A percentile compares a stretch with the other conserved stretches of the same genome.
Evolutionary conservation across 2,329 filamentous ascomycete species (phyloP).

Genomic region (Akanthomyces dipterigenus): DNA sequence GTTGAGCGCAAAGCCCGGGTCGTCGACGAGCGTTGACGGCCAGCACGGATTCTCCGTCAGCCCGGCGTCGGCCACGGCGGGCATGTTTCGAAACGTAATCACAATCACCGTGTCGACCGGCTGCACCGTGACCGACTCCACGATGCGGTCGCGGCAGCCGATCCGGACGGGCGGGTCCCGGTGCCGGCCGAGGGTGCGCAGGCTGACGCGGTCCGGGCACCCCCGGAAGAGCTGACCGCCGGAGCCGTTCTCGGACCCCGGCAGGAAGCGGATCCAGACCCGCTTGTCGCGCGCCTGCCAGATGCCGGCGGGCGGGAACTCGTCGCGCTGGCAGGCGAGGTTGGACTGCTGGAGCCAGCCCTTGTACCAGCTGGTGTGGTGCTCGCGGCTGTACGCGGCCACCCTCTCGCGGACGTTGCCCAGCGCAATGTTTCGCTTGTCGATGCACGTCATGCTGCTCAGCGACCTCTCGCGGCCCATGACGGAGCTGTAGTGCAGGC

Average conservation of each 20-base stretch:
- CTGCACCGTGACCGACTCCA: neutral
- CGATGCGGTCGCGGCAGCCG: neutral
- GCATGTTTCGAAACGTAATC: constrained; percentile 10
- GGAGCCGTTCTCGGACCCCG: too few relatives aligned
- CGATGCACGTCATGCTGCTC: neutral
- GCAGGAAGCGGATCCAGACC: too few relatives aligned
- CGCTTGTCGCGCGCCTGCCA: constrained; percentile 8
- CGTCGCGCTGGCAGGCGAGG: constrained; percentile 11
- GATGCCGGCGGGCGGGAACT: constrained; percentile 11
- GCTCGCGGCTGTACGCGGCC: neutral
- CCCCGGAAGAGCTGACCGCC: neutral
- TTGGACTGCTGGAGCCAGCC: constrained; percentile 5
- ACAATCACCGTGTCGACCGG: neutral
- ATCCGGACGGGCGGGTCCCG: neutral
- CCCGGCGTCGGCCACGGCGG: constrained; percentile 13
- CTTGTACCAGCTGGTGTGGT: constrained; percentile 9
- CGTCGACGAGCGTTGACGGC: constrained; percentile 14
- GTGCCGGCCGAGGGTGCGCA: neutral
- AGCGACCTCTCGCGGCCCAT: neutral
- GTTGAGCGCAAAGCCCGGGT: constrained; percentile 19
- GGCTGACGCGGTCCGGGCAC: neutral
- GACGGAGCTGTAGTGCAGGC: constrained; percentile 9
- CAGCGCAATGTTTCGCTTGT: neutral
- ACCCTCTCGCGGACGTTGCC: neutral
- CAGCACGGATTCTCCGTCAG: constrained; percentile 19